Base-by-base conservation (phyloP, 192 early-diverging fungal species). In the Coemansia sp. region DNA sequence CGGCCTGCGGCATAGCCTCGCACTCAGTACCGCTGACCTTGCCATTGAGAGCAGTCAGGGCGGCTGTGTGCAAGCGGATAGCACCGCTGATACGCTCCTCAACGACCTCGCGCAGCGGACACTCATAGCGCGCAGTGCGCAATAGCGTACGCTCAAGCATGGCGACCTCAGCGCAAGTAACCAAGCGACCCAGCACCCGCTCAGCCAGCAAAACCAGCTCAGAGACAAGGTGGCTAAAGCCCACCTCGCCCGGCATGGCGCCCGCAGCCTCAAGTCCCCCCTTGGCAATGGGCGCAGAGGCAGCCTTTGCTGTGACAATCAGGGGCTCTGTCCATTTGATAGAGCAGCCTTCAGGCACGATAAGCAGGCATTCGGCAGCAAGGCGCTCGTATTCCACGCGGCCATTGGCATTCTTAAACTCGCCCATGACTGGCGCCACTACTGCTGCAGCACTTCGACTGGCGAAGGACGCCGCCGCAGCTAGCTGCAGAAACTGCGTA, bases 21-120 rank as follows among this genome's bases (percentile, higher is more conserved):
- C 70, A 67, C 38, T 55, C 63, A n/a, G 64, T 51, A 20, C 75
- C 75, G 18, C 58, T 65, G 6, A 56, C 46, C 50, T 62, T 67
- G 34, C 56, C 62, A 66, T 37, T 53, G 14, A 64, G 61, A 6
- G 39, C 60, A 4, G 67, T 61, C 60, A 79, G 59, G 1, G 73
- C n/a, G 14, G 43, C 36, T 1, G 66, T 62, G 48, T 80, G 78
- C n/a, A 63, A 37, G 40, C 66, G 58, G 8, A 80, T 14, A 14
- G 72, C 73, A 33, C 60, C 62, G 14, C 10, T 61, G 21, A 80
- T 65, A 14, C 78, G 78, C 45, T 75, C 78, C 66, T 74, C 78
- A 28, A 80, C 78, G 24, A 80, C 63, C 66, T 71, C 78, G 21
- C 78, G 78, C 57, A 80, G 55, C 23, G 78, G 73, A 46, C 73